Conservation (phyloP, 2,329 filamentous ascomycete genomes). For the Cladophialophora carrionii region DNA sequence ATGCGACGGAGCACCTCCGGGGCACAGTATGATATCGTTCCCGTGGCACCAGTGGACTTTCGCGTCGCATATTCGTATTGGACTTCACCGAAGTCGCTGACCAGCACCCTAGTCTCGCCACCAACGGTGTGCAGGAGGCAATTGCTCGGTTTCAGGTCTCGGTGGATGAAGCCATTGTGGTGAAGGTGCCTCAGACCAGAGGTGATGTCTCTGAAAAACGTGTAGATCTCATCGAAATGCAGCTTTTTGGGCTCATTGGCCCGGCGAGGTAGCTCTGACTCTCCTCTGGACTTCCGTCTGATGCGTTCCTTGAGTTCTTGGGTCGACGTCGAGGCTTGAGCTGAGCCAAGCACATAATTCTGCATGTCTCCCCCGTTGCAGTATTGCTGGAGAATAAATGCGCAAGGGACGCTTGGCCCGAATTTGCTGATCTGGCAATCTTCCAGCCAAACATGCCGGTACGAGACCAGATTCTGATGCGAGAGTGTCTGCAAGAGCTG, state of each 20-base stretch:
- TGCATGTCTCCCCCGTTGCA: slow-evolving; percentile 93
- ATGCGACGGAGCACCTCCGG: slow-evolving; percentile 82
- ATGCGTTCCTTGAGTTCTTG: slow-evolving; percentile 88
- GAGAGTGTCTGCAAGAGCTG: slow-evolving; percentile 88
- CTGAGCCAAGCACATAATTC: slow-evolving; percentile 76
- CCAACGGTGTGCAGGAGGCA: slow-evolving; percentile 82
- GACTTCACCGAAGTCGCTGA: slow-evolving; percentile 97
- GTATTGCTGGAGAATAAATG: slow-evolving; percentile 96
- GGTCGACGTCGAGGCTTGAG: slow-evolving; percentile 66
- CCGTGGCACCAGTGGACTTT: slow-evolving; percentile 90
- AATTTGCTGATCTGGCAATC: slow-evolving; percentile 82
- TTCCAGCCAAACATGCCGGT: slow-evolving; percentile 96
- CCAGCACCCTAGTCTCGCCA: slow-evolving; percentile 74
- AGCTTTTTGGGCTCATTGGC: slow-evolving; percentile 57
- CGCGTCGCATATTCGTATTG: slow-evolving; percentile 79
- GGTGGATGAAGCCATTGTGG: slow-evolving; percentile 88
- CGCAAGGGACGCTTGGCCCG: slow-evolving; percentile 87
- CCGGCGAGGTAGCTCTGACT: slow-evolving; percentile 58
- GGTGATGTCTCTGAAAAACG: slow-evolving; percentile 93
- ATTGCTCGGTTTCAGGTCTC: slow-evolving; percentile 94
- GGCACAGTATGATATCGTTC: slow-evolving; percentile 96
- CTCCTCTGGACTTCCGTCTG: slow-evolving; percentile 77
- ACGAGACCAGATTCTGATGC: slow-evolving; percentile 93
- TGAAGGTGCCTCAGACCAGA: slow-evolving; percentile 90
- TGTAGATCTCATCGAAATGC: slow-evolving; percentile 90